phyloP scores from a whole-genome alignment of 1,284 basidiomycete genomes.

The Meripilus lineatus region DNA sequence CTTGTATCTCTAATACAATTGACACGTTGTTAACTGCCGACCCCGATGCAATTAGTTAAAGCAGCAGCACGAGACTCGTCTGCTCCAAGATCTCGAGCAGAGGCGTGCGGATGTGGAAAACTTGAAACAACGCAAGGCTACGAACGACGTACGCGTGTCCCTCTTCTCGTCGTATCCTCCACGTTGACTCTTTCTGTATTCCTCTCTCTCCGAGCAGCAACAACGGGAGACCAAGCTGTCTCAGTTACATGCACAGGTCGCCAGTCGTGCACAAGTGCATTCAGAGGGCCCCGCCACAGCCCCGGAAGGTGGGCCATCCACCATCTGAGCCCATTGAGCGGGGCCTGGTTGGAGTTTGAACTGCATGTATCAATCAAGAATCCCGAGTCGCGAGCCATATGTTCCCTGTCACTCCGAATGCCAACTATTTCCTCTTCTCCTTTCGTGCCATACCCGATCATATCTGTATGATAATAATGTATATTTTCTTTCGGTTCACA shows the following conservation, averaged over 20 bases:
- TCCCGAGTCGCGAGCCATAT: too few relatives aligned
- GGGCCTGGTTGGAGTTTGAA: too few relatives aligned
- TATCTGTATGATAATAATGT: too few relatives aligned
- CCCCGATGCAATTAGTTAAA: slow-evolving; percentile 20
- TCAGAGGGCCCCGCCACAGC: too few relatives aligned
- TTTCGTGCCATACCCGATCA: too few relatives aligned
- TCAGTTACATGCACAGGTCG: slow-evolving; percentile 23
- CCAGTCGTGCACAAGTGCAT: too few relatives aligned
- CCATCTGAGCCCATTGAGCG: too few relatives aligned
- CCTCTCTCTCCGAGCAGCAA: slow-evolving; percentile 16
- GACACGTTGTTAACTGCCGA: neutral
- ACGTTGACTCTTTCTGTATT: neutral
- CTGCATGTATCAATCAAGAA: too few relatives aligned
- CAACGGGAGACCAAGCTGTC: slow-evolving; percentile 24
- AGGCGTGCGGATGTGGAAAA: slow-evolving; percentile 21
- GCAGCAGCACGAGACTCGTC: slow-evolving; percentile 22
- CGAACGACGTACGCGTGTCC: slow-evolving; percentile 22
- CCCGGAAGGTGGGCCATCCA: too few relatives aligned
- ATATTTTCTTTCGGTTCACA: too few relatives aligned
- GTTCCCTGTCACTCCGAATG: too few relatives aligned
- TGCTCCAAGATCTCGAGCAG: slow-evolving; percentile 24
- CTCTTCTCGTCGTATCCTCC: neutral
- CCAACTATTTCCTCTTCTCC: too few relatives aligned
- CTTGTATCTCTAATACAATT: neutral
- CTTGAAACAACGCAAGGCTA: slow-evolving; percentile 24